Evolutionary conservation across 129 eudicot genomes (phyloP).

Genomic region (Mikania micrantha): DNA sequence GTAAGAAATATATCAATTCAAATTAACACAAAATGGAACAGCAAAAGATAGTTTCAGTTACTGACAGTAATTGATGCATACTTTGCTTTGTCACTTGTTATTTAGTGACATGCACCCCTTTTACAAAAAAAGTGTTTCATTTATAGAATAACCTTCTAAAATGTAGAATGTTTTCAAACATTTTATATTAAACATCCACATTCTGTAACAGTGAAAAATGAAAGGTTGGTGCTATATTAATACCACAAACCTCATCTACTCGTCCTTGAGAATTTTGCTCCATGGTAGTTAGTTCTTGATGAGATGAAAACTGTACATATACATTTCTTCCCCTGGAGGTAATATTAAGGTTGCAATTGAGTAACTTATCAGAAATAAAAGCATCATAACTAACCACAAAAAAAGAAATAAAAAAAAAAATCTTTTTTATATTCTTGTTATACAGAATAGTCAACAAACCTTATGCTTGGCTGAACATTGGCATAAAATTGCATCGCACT

Average conservation of each 20-base stretch:
- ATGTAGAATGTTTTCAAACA: not conserved
- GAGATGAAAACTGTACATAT: conserved; percentile 88
- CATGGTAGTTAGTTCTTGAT: conserved; percentile 88
- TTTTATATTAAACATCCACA: not conserved
- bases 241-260: conserved; percentile 76
- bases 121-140: not conserved
- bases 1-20: not conserved
- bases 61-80: not conserved
- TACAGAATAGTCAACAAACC: conserved; percentile 37
- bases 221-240: not conserved
- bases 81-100: not conserved
- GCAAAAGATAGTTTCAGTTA: not conserved
- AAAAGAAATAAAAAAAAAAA: not conserved
- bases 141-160: not conserved
- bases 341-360: not conserved
- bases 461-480: conserved; percentile 88
- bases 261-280: conserved; percentile 95
- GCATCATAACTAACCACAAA: not conserved
- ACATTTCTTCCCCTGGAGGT: conserved; percentile 84
- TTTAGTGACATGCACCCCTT: not conserved
- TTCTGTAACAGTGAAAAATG: not conserved
- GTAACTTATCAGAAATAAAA: not conserved
- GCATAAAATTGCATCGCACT: conserved; percentile 83
- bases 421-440: not conserved
- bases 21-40: not conserved